Evolutionary conservation across 129 eudicot species (phyloP).

Genomic region (Sambucus nigra): DNA sequence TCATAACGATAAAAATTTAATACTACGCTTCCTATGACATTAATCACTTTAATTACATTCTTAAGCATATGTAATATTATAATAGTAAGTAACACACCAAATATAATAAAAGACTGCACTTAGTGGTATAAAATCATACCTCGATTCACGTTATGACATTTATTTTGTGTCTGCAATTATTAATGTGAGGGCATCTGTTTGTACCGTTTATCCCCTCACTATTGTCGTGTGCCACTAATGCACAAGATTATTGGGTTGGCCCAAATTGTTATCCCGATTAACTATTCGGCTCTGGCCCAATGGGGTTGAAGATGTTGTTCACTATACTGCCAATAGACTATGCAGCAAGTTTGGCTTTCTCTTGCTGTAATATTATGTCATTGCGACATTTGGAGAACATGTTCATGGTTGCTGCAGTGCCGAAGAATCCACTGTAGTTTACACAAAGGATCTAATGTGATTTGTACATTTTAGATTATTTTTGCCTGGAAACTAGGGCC

Average conservation of each 20-base stretch:
- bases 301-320: not conserved
- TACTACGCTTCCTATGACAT: too few species aligned
- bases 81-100: too few species aligned
- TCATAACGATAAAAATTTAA: too few species aligned
- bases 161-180: too few species aligned
- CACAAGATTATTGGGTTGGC: not conserved
- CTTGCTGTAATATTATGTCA: slow-evolving; percentile 7
- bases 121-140: too few species aligned
- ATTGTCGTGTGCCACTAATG: not conserved
- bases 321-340: slow-evolving; percentile 9
- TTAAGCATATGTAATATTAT: too few species aligned
- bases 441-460: slow-evolving; percentile 8
- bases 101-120: too few species aligned
- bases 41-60: too few species aligned
- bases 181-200: slow-evolving; percentile 13
- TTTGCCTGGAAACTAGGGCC: too few species aligned
- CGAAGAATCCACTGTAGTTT: slow-evolving; percentile 11
- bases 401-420: slow-evolving; percentile 16
- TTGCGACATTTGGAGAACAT: slow-evolving; percentile 15
- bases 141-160: too few species aligned
- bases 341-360: slow-evolving; percentile 14
- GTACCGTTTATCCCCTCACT: not conserved
- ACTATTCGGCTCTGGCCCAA: slow-evolving; percentile 1
- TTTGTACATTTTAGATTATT: too few species aligned
- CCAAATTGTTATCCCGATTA: not conserved